Base-by-base conservation (phyloP, 129 eudicot species). In the Lonicera japonica region DNA sequence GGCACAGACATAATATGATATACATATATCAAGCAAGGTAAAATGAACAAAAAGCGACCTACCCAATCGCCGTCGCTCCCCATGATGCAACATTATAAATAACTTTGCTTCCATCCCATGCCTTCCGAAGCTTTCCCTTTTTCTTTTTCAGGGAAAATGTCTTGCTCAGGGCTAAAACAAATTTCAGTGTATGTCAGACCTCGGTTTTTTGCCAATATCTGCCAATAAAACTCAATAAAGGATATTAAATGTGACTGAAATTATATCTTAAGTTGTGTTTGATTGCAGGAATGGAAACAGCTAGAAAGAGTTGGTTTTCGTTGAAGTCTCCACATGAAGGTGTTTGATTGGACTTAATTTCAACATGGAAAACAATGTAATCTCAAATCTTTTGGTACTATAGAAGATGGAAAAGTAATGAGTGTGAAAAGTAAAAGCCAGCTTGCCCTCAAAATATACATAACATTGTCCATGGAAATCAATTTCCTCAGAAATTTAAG, bases 51-150 rank as follows among this genome's bases (percentile, higher is more conserved):
- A 16, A 61, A 20, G 61, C 16, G 14, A 63, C 74, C 56, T 79
- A 92, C 98, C 98, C 98, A 63, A 92, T 85, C 45, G 96, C 98
- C 11, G 98, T 92, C 69, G 98, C 98, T 21, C 98, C 90, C 96
- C 96, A 92, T 36, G 98, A 92, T 57, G 98, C 98, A 73, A 92
- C 96, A 68, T 92, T 92, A 70, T 92, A 92, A 11, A 92, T 85
- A 60, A 92, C 96, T 78, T 87, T 87, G 80, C 90, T 92, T 69
- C 98, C 98, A 63, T 92, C 98, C 94, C 96, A 87, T 53, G 98
- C 98, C 75, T 92, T 92, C 21, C 96, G 88, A 62, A 92, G 83
- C 80, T 84, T 92, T 52, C 98, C 96, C 73, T 87, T 92, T 67
- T 64, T 78, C 73, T 80, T 92, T 64, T 87, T 92, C 61, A 78